Evolutionary conservation across 2,329 filamentous ascomycete genomes (phyloP).

Genomic region (Neurospora sp.): DNA sequence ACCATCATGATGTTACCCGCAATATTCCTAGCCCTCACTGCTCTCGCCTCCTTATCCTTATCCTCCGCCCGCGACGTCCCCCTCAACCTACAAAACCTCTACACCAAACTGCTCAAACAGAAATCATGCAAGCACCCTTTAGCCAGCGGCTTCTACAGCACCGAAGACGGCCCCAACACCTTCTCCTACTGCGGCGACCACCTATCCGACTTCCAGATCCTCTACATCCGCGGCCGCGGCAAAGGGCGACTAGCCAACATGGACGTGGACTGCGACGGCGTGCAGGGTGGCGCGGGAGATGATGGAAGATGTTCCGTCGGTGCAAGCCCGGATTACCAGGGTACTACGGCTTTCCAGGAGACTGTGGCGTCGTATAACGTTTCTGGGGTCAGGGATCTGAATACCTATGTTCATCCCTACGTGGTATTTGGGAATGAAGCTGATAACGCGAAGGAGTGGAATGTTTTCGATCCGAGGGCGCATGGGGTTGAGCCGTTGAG

Average conservation of each 20-base stretch:
- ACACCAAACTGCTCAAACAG: constrained; percentile 22
- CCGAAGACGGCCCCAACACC: constrained; percentile 18
- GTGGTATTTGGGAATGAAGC: constrained; percentile 43
- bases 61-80: constrained; percentile 13
- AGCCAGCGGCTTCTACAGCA: constrained; percentile 23
- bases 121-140: constrained; percentile 22
- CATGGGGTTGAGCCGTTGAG: constrained; percentile 38
- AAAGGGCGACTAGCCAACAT: constrained; percentile 37
- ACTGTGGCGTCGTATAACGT: constrained; percentile 25
- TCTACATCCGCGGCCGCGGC: constrained; percentile 33
- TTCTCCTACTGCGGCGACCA: constrained; percentile 36
- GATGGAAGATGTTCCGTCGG: constrained; percentile 31
- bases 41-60: not conserved
- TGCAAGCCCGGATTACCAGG: constrained; percentile 30
- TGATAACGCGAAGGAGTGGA: not conserved
- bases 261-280: constrained; percentile 51
- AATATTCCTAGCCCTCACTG: no score
- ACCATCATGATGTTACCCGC: not conserved
- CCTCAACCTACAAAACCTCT: constrained; percentile 21
- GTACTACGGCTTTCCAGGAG: constrained; percentile 34
- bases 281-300: constrained; percentile 27
- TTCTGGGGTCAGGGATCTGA: constrained; percentile 31
- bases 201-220: constrained; percentile 21
- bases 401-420: constrained; percentile 42
- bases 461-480: constrained; percentile 29